A percentile compares a stretch with the other conserved stretches of the same genome.
These are phyloP conservation scores for Lactifluus pinguis DNA, from an alignment of 768 basidiomycete genomes.

Conservation along the genomic window DNA sequence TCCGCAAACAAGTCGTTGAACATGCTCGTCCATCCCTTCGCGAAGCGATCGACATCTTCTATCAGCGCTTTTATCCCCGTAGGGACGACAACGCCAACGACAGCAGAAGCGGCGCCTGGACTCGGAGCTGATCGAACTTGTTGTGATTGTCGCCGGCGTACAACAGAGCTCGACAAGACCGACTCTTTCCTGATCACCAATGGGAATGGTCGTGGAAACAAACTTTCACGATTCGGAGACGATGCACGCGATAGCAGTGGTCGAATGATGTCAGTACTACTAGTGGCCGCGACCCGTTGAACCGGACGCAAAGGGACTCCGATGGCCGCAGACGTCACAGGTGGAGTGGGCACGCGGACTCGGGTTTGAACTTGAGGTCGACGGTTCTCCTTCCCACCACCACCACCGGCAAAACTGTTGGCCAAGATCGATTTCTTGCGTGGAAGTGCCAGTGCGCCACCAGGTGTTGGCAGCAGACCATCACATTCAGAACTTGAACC, in stretches of 20 bases:
- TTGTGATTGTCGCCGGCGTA: not conserved
- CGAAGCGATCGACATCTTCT: conserved; percentile 8
- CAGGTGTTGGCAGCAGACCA: not conserved
- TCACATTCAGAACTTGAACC: not conserved
- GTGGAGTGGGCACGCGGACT: not conserved
- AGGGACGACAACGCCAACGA: not conserved
- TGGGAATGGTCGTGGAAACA: not conserved
- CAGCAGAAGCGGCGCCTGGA: not conserved
- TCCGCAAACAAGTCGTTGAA: conserved; percentile 2
- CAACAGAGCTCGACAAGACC: not conserved
- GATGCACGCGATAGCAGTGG: not conserved
- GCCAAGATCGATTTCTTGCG: not conserved
- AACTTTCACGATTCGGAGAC: not conserved
- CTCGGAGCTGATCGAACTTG: not conserved
- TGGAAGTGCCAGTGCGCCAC: not conserved
- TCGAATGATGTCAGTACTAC: no score
- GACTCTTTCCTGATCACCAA: not conserved
- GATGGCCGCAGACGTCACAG: not conserved
- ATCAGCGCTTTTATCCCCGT: conserved; percentile 6
- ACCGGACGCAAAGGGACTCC: not conserved
- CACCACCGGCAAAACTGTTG: not conserved
- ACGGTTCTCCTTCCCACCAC: conserved; percentile 7
- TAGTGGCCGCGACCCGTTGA: not conserved
- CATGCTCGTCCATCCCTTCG: conserved; percentile 12
- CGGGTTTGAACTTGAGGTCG: not conserved